phyloP scores from a whole-genome alignment of 352 stramenopile species.

The Phytophthora boehmeriae region DNA sequence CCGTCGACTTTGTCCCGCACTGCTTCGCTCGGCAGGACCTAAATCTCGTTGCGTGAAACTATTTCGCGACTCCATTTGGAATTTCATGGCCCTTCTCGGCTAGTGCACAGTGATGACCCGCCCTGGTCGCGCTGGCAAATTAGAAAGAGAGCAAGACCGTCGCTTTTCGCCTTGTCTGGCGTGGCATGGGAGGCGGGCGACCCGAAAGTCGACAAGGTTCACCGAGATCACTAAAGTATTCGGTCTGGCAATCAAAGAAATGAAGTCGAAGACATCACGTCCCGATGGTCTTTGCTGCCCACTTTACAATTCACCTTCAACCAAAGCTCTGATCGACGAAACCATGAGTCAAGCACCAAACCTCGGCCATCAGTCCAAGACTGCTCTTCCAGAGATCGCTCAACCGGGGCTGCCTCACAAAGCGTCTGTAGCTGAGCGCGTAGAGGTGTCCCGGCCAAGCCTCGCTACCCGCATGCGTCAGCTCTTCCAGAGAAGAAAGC shows the following conservation, averaged over 20 bases:
- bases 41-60: neutral
- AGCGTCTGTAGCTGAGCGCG: neutral
- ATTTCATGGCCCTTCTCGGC: neutral
- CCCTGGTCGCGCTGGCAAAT: neutral
- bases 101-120: neutral
- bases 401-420: neutral
- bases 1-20: neutral
- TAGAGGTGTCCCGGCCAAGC: neutral
- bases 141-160: neutral
- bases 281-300: neutral
- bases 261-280: neutral
- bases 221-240: neutral
- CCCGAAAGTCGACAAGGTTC: neutral
- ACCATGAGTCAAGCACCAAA: neutral
- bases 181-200: slow-evolving; percentile 1
- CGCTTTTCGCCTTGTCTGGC: neutral
- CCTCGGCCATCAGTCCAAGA: neutral
- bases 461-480: slow-evolving; percentile 23
- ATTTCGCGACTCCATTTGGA: neutral
- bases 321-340: neutral
- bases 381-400: neutral
- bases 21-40: no score
- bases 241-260: neutral
- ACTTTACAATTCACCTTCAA: neutral
- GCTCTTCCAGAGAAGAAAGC: slow-evolving; percentile 18